phyloP scores from a whole-genome alignment of 2,329 filamentous ascomycete genomes.

The Fusarium begoniae region DNA sequence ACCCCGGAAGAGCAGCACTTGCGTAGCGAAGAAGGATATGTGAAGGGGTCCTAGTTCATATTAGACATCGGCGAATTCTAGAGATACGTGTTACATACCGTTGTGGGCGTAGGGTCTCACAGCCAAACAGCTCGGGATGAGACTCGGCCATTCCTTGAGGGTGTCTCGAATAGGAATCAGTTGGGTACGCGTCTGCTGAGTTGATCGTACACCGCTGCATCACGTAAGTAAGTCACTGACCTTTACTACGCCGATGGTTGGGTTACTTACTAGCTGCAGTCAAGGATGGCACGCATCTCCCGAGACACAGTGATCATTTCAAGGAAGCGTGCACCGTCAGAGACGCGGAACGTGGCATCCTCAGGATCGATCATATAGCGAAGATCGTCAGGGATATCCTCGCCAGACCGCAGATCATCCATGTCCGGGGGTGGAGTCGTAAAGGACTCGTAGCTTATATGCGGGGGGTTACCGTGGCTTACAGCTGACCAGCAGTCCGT shows the following conservation, averaged over 20 bases:
- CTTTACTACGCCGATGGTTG: neutral
- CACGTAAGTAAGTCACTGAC: conserved; percentile 14
- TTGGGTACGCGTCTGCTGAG: conserved; percentile 23
- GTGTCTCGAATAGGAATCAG: conserved; percentile 42
- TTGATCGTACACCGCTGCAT: conserved; percentile 21
- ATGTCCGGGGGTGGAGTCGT: conserved; percentile 51
- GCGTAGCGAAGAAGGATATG: conserved; percentile 53
- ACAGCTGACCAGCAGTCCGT: conserved; percentile 57
- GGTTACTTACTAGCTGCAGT: conserved; percentile 47
- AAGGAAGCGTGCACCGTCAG: conserved; percentile 51
- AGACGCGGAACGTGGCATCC: conserved; percentile 46
- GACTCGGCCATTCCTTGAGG: conserved; percentile 49
- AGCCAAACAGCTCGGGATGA: conserved; percentile 47
- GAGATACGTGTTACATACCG: conserved; percentile 16
- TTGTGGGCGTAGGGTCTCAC: conserved; percentile 29
- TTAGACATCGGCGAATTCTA: neutral
- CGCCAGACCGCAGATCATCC: conserved; percentile 55
- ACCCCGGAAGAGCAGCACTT: conserved; percentile 54
- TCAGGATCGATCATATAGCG: conserved; percentile 48
- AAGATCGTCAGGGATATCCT: conserved; percentile 51
- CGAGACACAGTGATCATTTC: conserved; percentile 47
- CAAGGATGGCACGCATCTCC: conserved; percentile 46
- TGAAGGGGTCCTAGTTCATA: conserved; percentile 49
- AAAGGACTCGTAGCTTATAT: conserved; percentile 53
- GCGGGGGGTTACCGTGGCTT: conserved; percentile 58